Conservation (phyloP, 176 grass and related monocot genomes). For the Musa beccarii region DNA sequence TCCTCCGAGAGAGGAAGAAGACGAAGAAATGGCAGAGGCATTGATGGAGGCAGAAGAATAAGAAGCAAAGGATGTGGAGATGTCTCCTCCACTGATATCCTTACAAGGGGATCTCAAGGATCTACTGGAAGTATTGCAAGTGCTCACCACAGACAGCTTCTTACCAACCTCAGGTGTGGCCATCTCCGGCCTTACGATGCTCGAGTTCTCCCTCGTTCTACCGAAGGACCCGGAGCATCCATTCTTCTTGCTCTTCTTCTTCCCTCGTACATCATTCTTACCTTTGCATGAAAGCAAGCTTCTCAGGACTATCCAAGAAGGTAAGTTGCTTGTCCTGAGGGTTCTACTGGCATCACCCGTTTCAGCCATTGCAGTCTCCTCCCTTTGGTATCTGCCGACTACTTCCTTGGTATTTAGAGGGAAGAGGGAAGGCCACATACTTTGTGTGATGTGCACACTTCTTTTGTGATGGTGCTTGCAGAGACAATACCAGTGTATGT, state of each 20-base stretch:
- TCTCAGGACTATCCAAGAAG: slow-evolving; percentile 6
- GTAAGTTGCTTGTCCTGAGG: background rate
- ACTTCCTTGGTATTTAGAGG: background rate
- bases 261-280: background rate
- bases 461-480: no score
- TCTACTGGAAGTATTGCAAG: background rate
- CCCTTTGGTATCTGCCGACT: background rate
- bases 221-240: no score
- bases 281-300: slow-evolving; percentile 8
- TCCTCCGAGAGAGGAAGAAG: background rate
- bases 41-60: background rate
- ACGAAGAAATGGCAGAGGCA: background rate
- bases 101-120: background rate
- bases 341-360: background rate
- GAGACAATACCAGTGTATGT: no score
- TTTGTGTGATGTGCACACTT: no score
- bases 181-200: no score
- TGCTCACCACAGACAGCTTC: no score
- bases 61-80: background rate
- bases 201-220: no score
- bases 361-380: slow-evolving; percentile 1
- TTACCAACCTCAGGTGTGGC: no score
- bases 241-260: slow-evolving; percentile 27
- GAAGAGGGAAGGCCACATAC: background rate
- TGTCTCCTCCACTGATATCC: background rate